These are phyloP conservation scores for Cryptococcus deneoformans DNA, from an alignment of 1,284 basidiomycete genomes.

Conservation along the genomic window DNA sequence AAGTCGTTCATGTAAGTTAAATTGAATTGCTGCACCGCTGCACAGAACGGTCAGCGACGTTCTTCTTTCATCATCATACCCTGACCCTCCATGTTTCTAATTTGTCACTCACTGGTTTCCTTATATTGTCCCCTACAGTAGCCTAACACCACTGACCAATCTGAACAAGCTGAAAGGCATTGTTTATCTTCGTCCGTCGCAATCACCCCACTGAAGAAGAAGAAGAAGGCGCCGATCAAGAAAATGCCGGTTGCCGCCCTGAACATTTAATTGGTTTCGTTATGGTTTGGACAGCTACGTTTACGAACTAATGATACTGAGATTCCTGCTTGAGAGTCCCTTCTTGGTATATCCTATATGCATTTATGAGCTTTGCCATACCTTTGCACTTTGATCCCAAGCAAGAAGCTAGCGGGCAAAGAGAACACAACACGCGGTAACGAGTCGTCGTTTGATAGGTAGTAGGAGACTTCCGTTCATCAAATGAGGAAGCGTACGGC, in stretches of 20 bases:
- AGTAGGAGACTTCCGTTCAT: no score
- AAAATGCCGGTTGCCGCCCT: neutral
- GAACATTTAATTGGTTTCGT: no score
- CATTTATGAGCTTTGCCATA: no score
- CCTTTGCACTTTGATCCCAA: no score
- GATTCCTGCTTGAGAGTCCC: neutral
- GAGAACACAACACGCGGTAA: no score
- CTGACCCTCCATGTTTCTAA: neutral
- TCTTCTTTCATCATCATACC: neutral
- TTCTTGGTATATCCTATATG: neutral
- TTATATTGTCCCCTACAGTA: slow-evolving; percentile 17
- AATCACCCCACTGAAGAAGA: neutral
- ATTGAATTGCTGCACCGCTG: slow-evolving; percentile 19
- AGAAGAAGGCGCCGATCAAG: neutral
- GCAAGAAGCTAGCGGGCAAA: no score
- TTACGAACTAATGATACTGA: neutral
- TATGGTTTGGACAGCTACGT: no score
- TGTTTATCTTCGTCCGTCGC: slow-evolving; percentile 14
- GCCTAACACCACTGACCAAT: slow-evolving; percentile 27
- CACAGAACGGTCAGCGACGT: neutral
- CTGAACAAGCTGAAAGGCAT: slow-evolving; percentile 24
- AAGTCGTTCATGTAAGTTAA: slow-evolving; percentile 32
- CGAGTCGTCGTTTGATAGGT: no score
- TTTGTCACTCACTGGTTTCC: slow-evolving; percentile 3
- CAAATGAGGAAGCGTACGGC: no score